These are phyloP conservation scores for Sporothrix globosa DNA, from an alignment of 2,329 filamentous ascomycete species.

Conservation along the genomic window DNA sequence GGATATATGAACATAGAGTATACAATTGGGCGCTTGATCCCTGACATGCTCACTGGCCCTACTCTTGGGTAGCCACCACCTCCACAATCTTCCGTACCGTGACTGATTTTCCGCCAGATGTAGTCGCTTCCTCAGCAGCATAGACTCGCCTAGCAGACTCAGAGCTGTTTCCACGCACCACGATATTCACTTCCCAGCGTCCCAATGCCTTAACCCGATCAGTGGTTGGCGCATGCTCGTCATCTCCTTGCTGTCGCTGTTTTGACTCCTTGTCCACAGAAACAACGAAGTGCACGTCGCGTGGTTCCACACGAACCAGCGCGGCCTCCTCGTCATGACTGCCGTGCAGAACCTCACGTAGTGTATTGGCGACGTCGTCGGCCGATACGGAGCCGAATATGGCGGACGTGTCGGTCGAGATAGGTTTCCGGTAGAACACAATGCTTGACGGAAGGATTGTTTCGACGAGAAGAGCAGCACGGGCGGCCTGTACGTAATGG, in stretches of 20 bases:
- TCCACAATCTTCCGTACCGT: constrained; percentile 44
- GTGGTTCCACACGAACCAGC: constrained; percentile 45
- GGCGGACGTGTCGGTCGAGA: constrained; percentile 36
- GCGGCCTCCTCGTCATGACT: constrained; percentile 42
- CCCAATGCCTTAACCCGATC: constrained; percentile 50
- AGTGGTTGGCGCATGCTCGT: constrained; percentile 40
- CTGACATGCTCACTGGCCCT: neutral
- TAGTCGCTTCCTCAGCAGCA: neutral
- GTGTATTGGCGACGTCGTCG: constrained; percentile 44
- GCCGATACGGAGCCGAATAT: constrained; percentile 52
- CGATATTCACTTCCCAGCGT: constrained; percentile 47
- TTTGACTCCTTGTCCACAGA: constrained; percentile 30
- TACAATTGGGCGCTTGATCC: neutral
- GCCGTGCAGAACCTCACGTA: constrained; percentile 45
- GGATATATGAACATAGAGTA: constrained; percentile 14
- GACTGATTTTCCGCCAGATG: constrained; percentile 33
- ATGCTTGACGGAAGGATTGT: constrained; percentile 45
- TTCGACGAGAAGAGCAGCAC: constrained; percentile 44
- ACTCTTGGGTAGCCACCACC: constrained; percentile 42
- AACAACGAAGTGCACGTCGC: constrained; percentile 43
- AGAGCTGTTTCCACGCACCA: constrained; percentile 37
- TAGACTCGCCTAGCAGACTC: neutral
- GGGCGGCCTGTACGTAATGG: constrained; percentile 42
- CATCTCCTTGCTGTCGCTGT: constrained; percentile 26
- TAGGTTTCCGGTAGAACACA: constrained; percentile 47